These are phyloP conservation scores for Chrysopogon serrulatus DNA, from an alignment of 176 grass and related monocot species.

Conservation along the genomic window DNA sequence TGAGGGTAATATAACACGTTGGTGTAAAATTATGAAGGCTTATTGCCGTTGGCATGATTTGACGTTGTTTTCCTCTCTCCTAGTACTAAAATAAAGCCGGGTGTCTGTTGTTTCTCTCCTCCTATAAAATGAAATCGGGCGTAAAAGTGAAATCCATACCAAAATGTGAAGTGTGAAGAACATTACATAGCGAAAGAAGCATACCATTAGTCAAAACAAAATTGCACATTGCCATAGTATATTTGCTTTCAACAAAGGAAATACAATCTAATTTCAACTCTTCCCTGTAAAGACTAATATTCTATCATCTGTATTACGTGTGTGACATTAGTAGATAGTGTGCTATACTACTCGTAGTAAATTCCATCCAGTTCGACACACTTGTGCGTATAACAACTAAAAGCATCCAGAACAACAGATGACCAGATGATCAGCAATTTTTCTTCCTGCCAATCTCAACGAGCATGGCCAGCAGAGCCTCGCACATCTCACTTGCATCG, in stretches of 20 bases:
- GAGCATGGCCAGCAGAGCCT: conserved; percentile 75
- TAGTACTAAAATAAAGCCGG: no score
- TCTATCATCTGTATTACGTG: background rate
- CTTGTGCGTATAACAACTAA: background rate
- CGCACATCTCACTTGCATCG: conserved; percentile 77
- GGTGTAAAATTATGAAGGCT: background rate
- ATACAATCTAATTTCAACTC: background rate
- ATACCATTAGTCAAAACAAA: background rate
- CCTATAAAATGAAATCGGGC: no score
- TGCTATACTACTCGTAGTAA: background rate
- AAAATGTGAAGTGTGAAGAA: background rate
- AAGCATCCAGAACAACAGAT: background rate
- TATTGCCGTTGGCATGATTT: no score
- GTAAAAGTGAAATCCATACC: no score
- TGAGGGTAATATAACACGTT: background rate
- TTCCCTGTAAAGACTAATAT: background rate
- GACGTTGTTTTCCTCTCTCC: no score
- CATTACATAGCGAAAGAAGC: background rate
- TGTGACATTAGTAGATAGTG: background rate
- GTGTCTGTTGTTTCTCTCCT: no score
- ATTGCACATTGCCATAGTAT: background rate
- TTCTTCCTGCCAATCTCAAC: conserved; percentile 55
- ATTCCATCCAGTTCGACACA: background rate
- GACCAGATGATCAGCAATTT: background rate
- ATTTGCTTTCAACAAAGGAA: background rate